A percentile compares a stretch with the other conserved stretches of the same genome.
These are phyloP conservation scores for Wickerhamomyces kurtzmanii DNA, from an alignment of 805 yeast species.

Conservation along the genomic window DNA sequence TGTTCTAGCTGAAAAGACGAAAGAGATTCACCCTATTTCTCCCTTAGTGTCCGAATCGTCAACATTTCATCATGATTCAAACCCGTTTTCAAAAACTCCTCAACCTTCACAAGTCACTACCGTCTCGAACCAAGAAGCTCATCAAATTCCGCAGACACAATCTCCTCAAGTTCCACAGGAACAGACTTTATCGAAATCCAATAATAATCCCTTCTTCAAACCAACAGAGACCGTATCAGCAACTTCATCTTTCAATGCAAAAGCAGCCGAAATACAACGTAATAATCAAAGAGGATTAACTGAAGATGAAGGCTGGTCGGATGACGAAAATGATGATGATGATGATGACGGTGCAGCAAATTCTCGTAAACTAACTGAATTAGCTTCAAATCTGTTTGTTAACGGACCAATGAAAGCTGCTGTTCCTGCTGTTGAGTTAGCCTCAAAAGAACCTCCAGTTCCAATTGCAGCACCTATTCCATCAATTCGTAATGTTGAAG, in stretches of 20 bases:
- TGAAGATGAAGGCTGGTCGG: slow-evolving; percentile 25
- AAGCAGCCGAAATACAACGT: slow-evolving; percentile 61
- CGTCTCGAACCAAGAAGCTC: not conserved
- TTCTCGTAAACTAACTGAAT: slow-evolving; percentile 19
- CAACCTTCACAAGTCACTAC: not conserved
- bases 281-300: slow-evolving; percentile 50
- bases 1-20: slow-evolving; percentile 12
- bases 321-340: slow-evolving; percentile 18
- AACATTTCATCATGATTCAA: slow-evolving; percentile 11
- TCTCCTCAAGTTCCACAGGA: too few species aligned
- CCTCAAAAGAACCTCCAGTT: slow-evolving; percentile 9
- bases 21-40: slow-evolving; percentile 1
- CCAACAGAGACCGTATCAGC: slow-evolving; percentile 18
- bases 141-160: not conserved
- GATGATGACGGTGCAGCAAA: slow-evolving; percentile 23
- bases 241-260: slow-evolving; percentile 33
- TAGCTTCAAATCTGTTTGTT: slow-evolving; percentile 14
- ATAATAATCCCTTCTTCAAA: slow-evolving; percentile 52
- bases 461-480: slow-evolving; percentile 19
- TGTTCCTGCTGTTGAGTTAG: slow-evolving; percentile 6
- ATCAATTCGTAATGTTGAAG: slow-evolving; percentile 2
- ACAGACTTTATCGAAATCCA: slow-evolving; percentile 13
- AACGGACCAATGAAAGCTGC: slow-evolving; percentile 6
- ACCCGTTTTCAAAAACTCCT: slow-evolving; percentile 14
- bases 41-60: slow-evolving; percentile 1